Conservation (phyloP, 495 filamentous ascomycete species). For the Elasticomyces elasticus region DNA sequence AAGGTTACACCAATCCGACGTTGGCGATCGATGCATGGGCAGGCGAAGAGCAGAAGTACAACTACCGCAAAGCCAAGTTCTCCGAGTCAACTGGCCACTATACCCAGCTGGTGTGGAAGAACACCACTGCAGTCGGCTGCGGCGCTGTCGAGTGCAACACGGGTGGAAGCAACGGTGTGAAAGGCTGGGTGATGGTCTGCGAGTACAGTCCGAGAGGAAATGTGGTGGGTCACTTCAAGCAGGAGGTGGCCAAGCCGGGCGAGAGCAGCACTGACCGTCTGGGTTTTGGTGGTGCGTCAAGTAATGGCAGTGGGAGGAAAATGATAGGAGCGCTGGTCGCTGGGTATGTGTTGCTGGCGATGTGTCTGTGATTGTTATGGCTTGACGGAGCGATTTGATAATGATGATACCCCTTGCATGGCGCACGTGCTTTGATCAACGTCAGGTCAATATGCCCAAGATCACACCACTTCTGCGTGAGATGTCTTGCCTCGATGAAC, state of each 20-base stretch:
- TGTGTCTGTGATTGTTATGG: background rate
- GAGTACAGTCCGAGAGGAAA: constrained; percentile 73
- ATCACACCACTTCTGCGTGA: background rate
- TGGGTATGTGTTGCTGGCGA: constrained; percentile 6
- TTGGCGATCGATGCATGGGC: constrained; percentile 59
- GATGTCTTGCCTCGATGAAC: background rate
- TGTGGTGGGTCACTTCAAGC: constrained; percentile 47
- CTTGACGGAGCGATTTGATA: background rate
- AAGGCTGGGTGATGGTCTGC: constrained; percentile 69
- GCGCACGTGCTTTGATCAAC: background rate
- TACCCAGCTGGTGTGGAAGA: constrained; percentile 74
- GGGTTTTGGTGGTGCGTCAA: constrained; percentile 8
- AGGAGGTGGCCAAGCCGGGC: constrained; percentile 37
- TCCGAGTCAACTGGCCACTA: constrained; percentile 66
- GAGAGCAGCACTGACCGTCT: constrained; percentile 3
- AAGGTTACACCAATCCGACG: constrained; percentile 52
- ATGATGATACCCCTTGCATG: background rate
- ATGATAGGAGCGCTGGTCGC: constrained; percentile 7
- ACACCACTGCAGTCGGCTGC: constrained; percentile 61
- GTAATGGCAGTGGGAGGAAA: background rate
- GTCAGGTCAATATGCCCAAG: background rate
- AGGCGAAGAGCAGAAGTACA: constrained; percentile 49
- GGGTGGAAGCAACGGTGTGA: constrained; percentile 26
- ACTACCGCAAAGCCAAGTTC: constrained; percentile 49
- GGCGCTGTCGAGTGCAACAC: constrained; percentile 48